These are phyloP conservation scores for Teunomyces aglyptinius DNA, from an alignment of 805 yeast genomes.

Conservation along the genomic window DNA sequence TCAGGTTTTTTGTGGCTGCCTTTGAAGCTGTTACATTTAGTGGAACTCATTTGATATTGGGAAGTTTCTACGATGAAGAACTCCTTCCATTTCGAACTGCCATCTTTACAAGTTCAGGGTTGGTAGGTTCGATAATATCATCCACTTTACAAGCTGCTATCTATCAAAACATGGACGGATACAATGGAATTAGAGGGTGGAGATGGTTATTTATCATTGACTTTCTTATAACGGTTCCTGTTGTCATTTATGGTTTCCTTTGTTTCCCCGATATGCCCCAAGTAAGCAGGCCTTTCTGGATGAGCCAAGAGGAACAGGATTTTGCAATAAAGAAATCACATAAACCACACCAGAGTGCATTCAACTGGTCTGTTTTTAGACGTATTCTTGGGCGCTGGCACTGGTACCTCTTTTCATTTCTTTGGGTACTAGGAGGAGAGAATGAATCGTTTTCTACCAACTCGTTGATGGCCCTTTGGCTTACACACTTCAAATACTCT, in stretches of 20 bases:
- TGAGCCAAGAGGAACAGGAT: conserved; percentile 39
- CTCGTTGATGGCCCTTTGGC: conserved; percentile 48
- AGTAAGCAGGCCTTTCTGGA: conserved; percentile 31
- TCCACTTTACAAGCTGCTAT: conserved; percentile 58
- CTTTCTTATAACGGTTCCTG: conserved; percentile 56
- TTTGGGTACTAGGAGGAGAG: conserved; percentile 53
- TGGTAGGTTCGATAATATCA: conserved; percentile 54
- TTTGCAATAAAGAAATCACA: conserved; percentile 30
- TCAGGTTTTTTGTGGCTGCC: conserved; percentile 59
- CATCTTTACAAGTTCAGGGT: conserved; percentile 53
- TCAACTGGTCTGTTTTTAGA: conserved; percentile 36
- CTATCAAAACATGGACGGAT: conserved; percentile 44
- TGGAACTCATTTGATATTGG: conserved; percentile 55
- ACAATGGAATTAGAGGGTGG: conserved; percentile 49
- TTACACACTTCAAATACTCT: conserved; percentile 40
- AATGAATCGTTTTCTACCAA: conserved; percentile 47
- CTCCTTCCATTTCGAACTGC: conserved; percentile 34
- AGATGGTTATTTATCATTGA: conserved; percentile 55
- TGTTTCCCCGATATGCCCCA: conserved; percentile 61
- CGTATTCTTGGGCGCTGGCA: conserved; percentile 50
- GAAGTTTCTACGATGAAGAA: conserved; percentile 52
- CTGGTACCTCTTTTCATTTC: conserved; percentile 51
- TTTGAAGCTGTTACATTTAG: conserved; percentile 58
- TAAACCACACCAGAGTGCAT: conserved; percentile 22
- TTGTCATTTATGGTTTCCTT: conserved; percentile 54